These are phyloP conservation scores for Volvox reticuliferus DNA, from an alignment of 139 green algal genomes.

Conservation along the genomic window DNA sequence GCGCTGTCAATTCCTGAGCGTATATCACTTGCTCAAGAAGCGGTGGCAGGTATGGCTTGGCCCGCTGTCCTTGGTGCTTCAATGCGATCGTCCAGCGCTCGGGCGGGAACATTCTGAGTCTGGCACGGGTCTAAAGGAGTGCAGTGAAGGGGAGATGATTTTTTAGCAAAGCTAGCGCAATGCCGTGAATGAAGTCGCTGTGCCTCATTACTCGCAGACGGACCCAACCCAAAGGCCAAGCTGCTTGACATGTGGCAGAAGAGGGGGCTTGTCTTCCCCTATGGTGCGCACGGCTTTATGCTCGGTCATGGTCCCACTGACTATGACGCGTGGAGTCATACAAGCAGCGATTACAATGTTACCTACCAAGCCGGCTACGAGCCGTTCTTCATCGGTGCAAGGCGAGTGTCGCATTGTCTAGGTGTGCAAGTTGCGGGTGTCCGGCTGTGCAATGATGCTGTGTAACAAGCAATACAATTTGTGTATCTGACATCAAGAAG, in stretches of 20 bases:
- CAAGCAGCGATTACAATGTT: neutral
- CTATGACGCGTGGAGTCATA: neutral
- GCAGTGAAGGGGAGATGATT: too few species aligned
- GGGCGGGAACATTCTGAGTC: too few species aligned
- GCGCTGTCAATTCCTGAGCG: neutral
- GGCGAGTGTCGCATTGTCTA: neutral
- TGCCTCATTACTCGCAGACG: neutral
- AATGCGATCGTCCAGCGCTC: too few species aligned
- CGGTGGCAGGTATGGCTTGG: neutral
- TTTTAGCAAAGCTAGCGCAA: too few species aligned
- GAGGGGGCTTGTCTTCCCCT: neutral
- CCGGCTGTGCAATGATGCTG: neutral
- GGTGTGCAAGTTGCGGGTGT: neutral
- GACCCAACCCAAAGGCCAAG: neutral
- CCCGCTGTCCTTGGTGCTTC: too few species aligned
- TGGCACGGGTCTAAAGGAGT: too few species aligned
- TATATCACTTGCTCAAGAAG: neutral
- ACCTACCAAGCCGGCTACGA: neutral
- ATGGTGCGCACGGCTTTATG: neutral
- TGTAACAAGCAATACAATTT: neutral
- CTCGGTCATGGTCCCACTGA: neutral
- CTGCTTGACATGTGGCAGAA: neutral
- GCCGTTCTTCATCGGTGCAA: neutral
- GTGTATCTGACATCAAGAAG: neutral
- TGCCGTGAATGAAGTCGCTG: too few species aligned